phyloP scores from a whole-genome alignment of 2,329 filamentous ascomycete genomes.

The Microascus cirrosus region DNA sequence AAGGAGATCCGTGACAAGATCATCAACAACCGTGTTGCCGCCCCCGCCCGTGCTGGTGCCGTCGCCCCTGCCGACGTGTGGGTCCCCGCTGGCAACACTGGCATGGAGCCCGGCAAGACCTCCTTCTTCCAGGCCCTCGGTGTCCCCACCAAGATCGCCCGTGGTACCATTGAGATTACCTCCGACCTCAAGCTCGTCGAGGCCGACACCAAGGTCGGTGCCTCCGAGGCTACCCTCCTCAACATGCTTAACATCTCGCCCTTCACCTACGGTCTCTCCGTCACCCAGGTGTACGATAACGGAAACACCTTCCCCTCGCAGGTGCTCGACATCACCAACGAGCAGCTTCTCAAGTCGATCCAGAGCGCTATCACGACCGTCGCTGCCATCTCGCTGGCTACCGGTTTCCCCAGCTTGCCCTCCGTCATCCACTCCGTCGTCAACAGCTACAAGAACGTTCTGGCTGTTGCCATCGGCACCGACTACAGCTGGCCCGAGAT shows the following conservation, averaged over 20 bases:
- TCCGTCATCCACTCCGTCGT: constrained; percentile 93
- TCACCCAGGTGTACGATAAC: constrained; percentile 93
- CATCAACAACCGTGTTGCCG: constrained; percentile 91
- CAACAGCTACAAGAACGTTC: constrained; percentile 96
- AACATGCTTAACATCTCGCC: constrained; percentile 99
- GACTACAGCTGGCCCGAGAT: constrained; percentile 94
- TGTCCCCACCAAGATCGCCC: constrained; percentile 99
- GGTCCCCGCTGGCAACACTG: constrained; percentile 96
- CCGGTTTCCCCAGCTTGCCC: constrained; percentile 92
- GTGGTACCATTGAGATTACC: constrained; percentile 99
- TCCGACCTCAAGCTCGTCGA: constrained; percentile 96
- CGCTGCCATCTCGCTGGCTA: constrained; percentile 79
- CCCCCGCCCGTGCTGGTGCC: constrained; percentile 95
- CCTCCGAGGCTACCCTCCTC: constrained; percentile 95
- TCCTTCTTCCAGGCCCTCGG: constrained; percentile 99
- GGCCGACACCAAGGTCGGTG: constrained; percentile 85
- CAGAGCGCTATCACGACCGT: constrained; percentile 73
- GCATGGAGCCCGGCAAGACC: constrained; percentile 99
- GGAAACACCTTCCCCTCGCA: constrained; percentile 81
- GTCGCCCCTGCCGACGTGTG: constrained; percentile 88
- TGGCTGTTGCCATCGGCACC: constrained; percentile 81
- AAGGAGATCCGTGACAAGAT: constrained; percentile 92
- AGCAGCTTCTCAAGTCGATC: constrained; percentile 83
- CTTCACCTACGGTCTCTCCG: constrained; percentile 98
- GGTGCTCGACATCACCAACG: constrained; percentile 90